Evolutionary conservation across 1,139 yeast genomes (phyloP).

Genomic region (Lodderomyces margitis): DNA sequence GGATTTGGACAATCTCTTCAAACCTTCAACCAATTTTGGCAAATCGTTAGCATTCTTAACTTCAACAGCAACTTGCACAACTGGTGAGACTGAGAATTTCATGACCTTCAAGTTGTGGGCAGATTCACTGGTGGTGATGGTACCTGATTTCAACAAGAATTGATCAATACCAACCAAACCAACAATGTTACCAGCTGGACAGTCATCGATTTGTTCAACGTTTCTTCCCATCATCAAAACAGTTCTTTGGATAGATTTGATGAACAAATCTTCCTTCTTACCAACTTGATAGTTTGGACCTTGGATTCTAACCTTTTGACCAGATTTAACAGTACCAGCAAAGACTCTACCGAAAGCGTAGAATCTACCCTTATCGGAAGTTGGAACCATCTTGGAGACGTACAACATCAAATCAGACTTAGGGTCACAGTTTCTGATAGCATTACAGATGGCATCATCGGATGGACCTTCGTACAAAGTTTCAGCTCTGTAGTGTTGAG

Average conservation of each 20-base stretch:
- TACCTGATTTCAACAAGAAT: constrained; percentile 99
- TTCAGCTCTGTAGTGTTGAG: constrained; percentile 99
- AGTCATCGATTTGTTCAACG: constrained; percentile 98
- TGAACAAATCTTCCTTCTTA: constrained; percentile 95
- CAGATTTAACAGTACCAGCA: constrained; percentile 98
- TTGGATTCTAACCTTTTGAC: constrained; percentile 99
- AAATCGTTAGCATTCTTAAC: constrained; percentile 99
- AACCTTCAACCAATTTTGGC: constrained; percentile 99
- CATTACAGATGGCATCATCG: constrained; percentile 88
- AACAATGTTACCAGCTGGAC: constrained; percentile 99
- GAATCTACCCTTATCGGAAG: constrained; percentile 99
- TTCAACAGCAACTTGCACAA: constrained; percentile 99
- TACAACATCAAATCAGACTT: constrained; percentile 97
- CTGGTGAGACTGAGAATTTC: constrained; percentile 99
- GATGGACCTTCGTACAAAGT: constrained; percentile 98
- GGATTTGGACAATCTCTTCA: constrained; percentile 98
- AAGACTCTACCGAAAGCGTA: constrained; percentile 99
- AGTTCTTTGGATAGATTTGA: constrained; percentile 98
- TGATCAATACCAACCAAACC: constrained; percentile 99
- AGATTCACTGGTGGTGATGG: constrained; percentile 93
- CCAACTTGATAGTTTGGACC: constrained; percentile 99
- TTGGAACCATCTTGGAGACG: constrained; percentile 99
- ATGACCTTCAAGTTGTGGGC: constrained; percentile 99
- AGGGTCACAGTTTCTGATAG: constrained; percentile 98
- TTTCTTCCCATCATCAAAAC: constrained; percentile 99